Conservation (phyloP, 139 green algal genomes). For the Auxenochlorella pyrenoidosa region DNA sequence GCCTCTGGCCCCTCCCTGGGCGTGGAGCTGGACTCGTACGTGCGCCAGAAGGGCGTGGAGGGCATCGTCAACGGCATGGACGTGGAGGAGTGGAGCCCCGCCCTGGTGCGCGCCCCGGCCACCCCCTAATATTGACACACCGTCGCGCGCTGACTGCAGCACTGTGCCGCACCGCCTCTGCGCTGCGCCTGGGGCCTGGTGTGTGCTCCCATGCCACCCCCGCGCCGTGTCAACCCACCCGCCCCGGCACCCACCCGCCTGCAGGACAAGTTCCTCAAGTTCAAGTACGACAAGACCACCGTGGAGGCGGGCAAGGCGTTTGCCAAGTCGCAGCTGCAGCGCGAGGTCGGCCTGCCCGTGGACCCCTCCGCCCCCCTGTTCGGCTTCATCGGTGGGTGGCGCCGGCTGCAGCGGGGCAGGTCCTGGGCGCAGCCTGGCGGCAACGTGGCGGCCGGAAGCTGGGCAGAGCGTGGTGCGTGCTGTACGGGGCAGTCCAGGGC, state of each 20-base stretch:
- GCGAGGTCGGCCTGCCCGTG: conserved; percentile 77
- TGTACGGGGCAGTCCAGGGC: too few relatives aligned
- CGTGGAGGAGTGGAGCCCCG: conserved; percentile 93
- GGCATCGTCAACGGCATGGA: conserved; percentile 99
- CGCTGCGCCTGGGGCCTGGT: too few relatives aligned
- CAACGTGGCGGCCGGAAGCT: too few relatives aligned
- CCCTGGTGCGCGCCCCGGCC: conserved; percentile 47
- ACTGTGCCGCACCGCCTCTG: too few relatives aligned
- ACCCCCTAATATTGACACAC: too few relatives aligned
- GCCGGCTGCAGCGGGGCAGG: too few relatives aligned
- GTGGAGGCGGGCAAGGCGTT: conserved; percentile 87
- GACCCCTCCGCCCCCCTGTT: conserved; percentile 87
- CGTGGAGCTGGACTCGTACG: conserved; percentile 88
- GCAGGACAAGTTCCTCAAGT: conserved; percentile 94
- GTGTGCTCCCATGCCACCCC: too few relatives aligned
- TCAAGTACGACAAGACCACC: conserved; percentile 92
- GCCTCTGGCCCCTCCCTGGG: conserved; percentile 72
- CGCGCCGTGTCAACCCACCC: not conserved
- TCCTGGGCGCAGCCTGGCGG: too few relatives aligned
- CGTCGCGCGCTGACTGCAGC: too few relatives aligned
- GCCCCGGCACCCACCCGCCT: not conserved
- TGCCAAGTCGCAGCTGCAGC: conserved; percentile 90
- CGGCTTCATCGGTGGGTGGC: conserved; percentile 82
- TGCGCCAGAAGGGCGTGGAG: conserved; percentile 82
- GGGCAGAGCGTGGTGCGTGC: too few relatives aligned